These are phyloP conservation scores for Cutaneotrichosporon cavernicola DNA, from an alignment of 1,284 basidiomycete species.

Conservation along the genomic window DNA sequence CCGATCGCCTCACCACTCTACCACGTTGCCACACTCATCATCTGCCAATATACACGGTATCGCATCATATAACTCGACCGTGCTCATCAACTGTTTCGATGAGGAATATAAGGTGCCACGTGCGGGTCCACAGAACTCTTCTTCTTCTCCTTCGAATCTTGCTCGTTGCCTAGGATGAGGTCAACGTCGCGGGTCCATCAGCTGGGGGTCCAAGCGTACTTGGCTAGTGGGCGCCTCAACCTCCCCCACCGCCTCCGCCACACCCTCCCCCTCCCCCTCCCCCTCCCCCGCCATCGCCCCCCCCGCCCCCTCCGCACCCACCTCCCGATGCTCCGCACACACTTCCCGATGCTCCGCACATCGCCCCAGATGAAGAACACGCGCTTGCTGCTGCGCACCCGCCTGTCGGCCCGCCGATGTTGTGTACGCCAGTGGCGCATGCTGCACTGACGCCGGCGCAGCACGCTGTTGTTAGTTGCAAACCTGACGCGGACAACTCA, in stretches of 20 bases:
- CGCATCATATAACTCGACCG: too few relatives aligned
- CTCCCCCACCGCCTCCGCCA: not conserved
- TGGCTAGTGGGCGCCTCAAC: not conserved
- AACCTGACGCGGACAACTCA: not conserved
- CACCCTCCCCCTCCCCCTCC: conserved; percentile 1
- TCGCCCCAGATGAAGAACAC: not conserved
- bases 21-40: too few relatives aligned
- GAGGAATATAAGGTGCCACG: too few relatives aligned
- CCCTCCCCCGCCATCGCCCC: conserved; percentile 5
- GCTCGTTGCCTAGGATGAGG: not conserved
- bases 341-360: conserved; percentile 1
- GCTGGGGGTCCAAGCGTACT: not conserved
- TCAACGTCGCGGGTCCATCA: not conserved
- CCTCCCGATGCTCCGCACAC: not conserved
- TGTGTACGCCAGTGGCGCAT: not conserved
- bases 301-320: not conserved
- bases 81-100: too few relatives aligned
- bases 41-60: too few relatives aligned
- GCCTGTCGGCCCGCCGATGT: not conserved
- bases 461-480: conserved; percentile 1
- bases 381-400: not conserved
- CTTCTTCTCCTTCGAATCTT: not conserved
- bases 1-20: too few relatives aligned
- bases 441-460: not conserved
- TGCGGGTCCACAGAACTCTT: too few relatives aligned